Evolutionary conservation across 176 grass and related monocot genomes (phyloP).

Genomic region (Eragrostis curvula): DNA sequence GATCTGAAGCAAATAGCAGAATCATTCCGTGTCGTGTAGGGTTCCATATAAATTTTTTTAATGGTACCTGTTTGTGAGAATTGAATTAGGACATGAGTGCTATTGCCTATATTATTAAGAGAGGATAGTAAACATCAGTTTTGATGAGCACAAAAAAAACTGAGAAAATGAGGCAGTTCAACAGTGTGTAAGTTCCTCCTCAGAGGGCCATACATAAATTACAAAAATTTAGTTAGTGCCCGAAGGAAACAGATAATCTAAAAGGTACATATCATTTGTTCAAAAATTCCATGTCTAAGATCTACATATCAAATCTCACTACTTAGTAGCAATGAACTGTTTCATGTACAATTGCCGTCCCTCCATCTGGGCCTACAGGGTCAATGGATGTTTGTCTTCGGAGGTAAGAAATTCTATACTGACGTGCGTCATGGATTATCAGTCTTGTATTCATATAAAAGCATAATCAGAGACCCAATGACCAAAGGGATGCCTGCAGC

Average conservation of each 20-base stretch:
- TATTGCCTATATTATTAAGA: background rate
- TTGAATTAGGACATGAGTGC: constrained; percentile 32
- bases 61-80: background rate
- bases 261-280: background rate
- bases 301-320: constrained; percentile 17
- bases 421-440: background rate
- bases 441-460: background rate
- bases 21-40: constrained; percentile 82
- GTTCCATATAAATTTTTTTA: background rate
- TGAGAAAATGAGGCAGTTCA: constrained; percentile 1
- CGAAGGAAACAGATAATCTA: background rate
- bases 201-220: background rate
- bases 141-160: constrained; percentile 4
- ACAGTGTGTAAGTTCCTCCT: constrained; percentile 12
- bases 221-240: constrained; percentile 18
- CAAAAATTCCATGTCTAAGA: background rate
- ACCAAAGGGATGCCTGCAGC: background rate
- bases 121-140: constrained; percentile 18
- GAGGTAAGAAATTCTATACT: background rate
- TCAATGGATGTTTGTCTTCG: constrained; percentile 12
- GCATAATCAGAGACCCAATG: constrained; percentile 5
- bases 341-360: constrained; percentile 6
- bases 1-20: constrained; percentile 87
- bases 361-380: constrained; percentile 4
- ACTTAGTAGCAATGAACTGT: background rate